These are phyloP conservation scores for Tetradesmus obliquus DNA, from an alignment of 139 green algal genomes.

Conservation along the genomic window DNA sequence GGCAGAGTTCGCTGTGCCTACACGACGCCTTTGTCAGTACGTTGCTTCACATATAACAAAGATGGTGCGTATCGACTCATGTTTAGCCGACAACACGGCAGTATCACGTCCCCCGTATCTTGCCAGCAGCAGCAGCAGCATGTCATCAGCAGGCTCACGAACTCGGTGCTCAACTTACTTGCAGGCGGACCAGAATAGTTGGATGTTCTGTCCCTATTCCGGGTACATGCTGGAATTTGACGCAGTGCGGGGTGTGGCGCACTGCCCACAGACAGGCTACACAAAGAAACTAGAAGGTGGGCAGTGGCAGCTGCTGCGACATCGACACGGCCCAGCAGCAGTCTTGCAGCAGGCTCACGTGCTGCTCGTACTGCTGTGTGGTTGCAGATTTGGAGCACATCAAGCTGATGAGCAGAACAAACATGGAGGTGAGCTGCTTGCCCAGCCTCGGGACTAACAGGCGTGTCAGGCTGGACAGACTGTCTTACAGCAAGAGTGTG, in stretches of 20 bases:
- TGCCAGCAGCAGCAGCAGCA: constrained; percentile 10
- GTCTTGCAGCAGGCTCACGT: background rate
- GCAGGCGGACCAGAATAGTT: constrained; percentile 48
- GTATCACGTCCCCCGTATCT: background rate
- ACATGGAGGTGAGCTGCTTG: constrained; percentile 50
- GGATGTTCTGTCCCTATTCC: constrained; percentile 66
- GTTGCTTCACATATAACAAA: background rate
- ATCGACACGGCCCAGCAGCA: too few species aligned
- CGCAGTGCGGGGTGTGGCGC: constrained; percentile 47
- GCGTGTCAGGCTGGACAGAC: too few species aligned
- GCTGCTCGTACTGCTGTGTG: too few species aligned
- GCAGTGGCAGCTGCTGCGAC: background rate
- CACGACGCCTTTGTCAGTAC: background rate
- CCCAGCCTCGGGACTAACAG: too few species aligned
- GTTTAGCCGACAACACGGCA: background rate
- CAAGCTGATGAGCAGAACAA: constrained; percentile 20
- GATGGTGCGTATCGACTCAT: background rate
- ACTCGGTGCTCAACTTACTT: background rate
- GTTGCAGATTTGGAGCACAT: constrained; percentile 35
- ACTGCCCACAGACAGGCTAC: constrained; percentile 64
- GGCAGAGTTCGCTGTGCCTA: too few species aligned
- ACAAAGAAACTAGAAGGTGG: constrained; percentile 54
- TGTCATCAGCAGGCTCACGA: background rate
- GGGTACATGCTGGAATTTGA: constrained; percentile 67
- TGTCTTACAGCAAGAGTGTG: too few species aligned